Base-by-base conservation (phyloP, 129 eudicot species). In the Arctium lappa region DNA sequence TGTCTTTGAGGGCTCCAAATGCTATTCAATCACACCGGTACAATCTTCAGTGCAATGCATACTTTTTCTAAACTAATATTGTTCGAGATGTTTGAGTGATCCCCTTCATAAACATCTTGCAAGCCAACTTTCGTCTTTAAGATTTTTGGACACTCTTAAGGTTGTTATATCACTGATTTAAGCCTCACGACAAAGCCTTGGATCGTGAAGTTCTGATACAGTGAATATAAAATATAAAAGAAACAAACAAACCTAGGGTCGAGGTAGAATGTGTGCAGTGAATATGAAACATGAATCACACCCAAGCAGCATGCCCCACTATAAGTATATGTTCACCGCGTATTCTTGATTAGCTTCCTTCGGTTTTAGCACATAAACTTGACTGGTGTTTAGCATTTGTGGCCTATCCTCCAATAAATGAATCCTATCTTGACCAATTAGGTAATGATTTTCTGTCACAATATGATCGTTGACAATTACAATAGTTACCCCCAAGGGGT, bases 171-270 rank as follows among this genome's bases (percentile, higher is more conserved):
- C 86, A 72, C 86, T 73, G 56, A 84, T 84, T 72, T 84, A 84
- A 84, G 83, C 83, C 86, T 78, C 83, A 78, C 42, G 79, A 78
- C 50, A 72, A 72, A 84, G 75, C 79, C 86, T 84, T 34, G 32
- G 15, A 56, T 84, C 83, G 37, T 42, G 83, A 78, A 72, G 86
- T 84, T 84, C 86, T 84, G 86, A 84, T 84, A 84, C 56, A 78
- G 86, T 78, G 86, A 78, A 78, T 84, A 30, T 27, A 74, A 72
- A 31, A 72, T 5, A 60, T 16, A 60, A 44, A 60, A 60, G 68
- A 10, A 46, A 46, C 56, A 46, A 46, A 46, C 4, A 46, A 46
- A 2, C 50, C 12, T 1, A 7, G 2, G 50, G 12, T 2, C 8
- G 12, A 12, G 37, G 37, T 34, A 34, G 37, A 34, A 34, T 34